phyloP scores from a whole-genome alignment of 1,284 basidiomycete species.

The Sanghuangporus baumii region DNA sequence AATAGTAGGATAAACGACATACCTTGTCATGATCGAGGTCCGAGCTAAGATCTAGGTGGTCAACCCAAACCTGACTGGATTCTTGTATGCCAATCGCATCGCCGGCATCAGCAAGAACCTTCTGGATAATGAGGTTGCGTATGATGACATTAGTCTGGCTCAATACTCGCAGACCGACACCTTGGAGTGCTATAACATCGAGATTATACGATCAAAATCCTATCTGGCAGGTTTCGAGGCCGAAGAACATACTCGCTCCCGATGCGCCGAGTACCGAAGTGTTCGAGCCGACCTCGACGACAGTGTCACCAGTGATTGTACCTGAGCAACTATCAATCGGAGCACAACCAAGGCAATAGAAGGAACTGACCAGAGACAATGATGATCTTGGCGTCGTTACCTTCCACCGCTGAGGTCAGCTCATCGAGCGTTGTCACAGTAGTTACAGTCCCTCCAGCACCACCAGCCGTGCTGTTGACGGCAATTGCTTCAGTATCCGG shows the following conservation, averaged over 20 bases:
- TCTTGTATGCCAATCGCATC: constrained; percentile 40
- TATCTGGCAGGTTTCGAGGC: neutral
- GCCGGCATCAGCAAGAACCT: constrained; percentile 38
- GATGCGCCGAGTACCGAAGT: constrained; percentile 35
- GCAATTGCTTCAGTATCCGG: neutral
- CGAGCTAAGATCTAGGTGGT: constrained; percentile 36
- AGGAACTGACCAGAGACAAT: constrained; percentile 33
- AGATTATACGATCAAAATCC: neutral
- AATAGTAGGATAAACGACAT: constrained; percentile 13
- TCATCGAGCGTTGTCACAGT: constrained; percentile 39
- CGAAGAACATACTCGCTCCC: constrained; percentile 24
- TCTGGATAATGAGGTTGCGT: constrained; percentile 44
- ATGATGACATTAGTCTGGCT: constrained; percentile 41
- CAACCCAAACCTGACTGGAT: constrained; percentile 40
- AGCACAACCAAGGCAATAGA: neutral
- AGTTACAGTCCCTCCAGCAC: constrained; percentile 36
- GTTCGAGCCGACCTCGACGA: constrained; percentile 39
- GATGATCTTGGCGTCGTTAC: constrained; percentile 39
- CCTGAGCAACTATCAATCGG: constrained; percentile 23
- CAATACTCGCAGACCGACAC: constrained; percentile 38
- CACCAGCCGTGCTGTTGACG: constrained; percentile 35
- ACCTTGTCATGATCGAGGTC: constrained; percentile 42
- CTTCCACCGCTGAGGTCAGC: constrained; percentile 40
- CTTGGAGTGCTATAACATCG: constrained; percentile 28
- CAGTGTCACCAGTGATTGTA: constrained; percentile 37